Evolutionary conservation across 306 rosid species (phyloP), one percentile per base, ranked within the genome.

Genomic region (Luffa acutangula): DNA sequence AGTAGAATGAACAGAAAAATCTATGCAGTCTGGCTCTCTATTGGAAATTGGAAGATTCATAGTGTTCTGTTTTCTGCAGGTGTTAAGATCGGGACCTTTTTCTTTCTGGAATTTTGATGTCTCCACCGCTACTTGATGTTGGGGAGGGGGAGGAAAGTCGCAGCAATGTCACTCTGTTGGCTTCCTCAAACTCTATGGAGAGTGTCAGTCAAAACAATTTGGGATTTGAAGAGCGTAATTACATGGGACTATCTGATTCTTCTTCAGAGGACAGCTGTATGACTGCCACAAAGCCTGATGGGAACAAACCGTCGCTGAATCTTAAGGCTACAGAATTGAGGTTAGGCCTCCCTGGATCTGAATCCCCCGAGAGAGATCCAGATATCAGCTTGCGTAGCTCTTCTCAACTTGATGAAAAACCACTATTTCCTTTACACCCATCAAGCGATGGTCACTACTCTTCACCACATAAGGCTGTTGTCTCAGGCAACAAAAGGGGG

Each of bases 261-360:
- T 89, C 97, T 54, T 87, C 96, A 0, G 91, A 74, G 82, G 92
- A 89, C 82, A 90, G 96, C 80, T 89, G 93, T 6, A 87, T 78
- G 33, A 88, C 85, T 6, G 83, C 92, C 42, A 39, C 74, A 6
- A 86, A 66, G 17, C 63, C 90, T 12, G 86, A 80, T 84, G 87
- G 77, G 84, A 87, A 78, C 79, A 88, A 88, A 83, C 79, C 80
- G 72, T 85, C 75, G 42, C 85, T 90, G 86, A 90, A 89, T 78
- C 87, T 92, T 80, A 92, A 89, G 82, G 96, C 97, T 60, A 92
- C 97, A 4, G 97, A 92, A 79, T 86, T 92, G 78, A 89, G 93
- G 81, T 92, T 92, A 33, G 97, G 97, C 31, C 93, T 90, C 79
- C 97, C 97, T 42, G 97, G 97, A 83, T 90, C 91, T 76, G 87